phyloP scores from a whole-genome alignment of 148 eudicot genomes.

The Silene conica region DNA sequence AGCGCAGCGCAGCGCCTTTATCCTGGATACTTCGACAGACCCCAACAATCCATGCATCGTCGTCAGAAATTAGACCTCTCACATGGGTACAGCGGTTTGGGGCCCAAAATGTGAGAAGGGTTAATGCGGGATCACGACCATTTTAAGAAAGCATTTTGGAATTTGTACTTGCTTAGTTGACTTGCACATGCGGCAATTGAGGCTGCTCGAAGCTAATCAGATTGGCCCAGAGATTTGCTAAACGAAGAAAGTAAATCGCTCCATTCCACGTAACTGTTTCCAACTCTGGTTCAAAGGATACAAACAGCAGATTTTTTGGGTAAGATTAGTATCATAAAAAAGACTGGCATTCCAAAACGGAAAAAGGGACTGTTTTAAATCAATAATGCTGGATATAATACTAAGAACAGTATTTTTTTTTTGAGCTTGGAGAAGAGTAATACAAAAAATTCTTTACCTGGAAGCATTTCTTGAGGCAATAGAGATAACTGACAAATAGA shows the following conservation, averaged over 20 bases:
- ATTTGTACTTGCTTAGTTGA: slow-evolving; percentile 24
- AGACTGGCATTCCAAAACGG: too few species aligned
- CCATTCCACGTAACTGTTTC: slow-evolving; percentile 56
- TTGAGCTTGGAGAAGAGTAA: not conserved
- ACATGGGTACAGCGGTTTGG: not conserved
- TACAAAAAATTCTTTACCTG: slow-evolving; percentile 41
- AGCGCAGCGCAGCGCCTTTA: not conserved
- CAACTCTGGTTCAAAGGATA: slow-evolving; percentile 35
- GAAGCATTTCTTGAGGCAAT: slow-evolving; percentile 42
- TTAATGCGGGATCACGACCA: not conserved
- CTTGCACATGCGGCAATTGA: slow-evolving; percentile 40
- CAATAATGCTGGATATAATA: too few species aligned
- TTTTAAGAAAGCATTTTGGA: not conserved
- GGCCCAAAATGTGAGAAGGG: not conserved
- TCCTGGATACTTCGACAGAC: not conserved
- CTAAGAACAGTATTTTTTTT: not conserved
- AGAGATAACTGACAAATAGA: slow-evolving; percentile 55
- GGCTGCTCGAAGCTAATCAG: slow-evolving; percentile 59
- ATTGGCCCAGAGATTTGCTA: slow-evolving; percentile 84
- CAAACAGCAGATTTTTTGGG: not conserved
- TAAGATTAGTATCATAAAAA: not conserved
- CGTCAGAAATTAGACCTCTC: not conserved
- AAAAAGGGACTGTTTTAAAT: not conserved
- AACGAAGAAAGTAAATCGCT: slow-evolving; percentile 43
- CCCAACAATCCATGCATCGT: not conserved